These are phyloP conservation scores for Endocalyx cinctus DNA, from an alignment of 2,329 filamentous ascomycete species.

Conservation along the genomic window DNA sequence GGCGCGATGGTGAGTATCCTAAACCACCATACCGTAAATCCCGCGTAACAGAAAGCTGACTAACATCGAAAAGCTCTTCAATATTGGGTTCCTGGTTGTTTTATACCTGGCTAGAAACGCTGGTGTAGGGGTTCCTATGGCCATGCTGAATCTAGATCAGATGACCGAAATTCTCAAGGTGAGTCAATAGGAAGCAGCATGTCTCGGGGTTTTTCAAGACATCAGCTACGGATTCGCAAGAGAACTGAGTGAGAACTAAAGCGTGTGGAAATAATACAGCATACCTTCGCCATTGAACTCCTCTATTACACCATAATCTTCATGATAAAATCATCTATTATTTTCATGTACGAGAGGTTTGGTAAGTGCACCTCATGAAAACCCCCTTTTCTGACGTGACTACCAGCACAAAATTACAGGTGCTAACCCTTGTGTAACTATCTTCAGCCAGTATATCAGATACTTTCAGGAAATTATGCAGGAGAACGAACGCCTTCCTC, in stretches of 20 bases:
- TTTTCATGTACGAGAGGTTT: conserved; percentile 42
- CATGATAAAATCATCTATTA: conserved; percentile 39
- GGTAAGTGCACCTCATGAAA: conserved; percentile 23
- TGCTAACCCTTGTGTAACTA: conserved; percentile 5
- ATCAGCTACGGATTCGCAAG: neutral
- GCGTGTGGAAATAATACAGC: too few species aligned
- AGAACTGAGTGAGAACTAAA: neutral
- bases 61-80: conserved; percentile 11
- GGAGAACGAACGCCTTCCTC: conserved; percentile 33
- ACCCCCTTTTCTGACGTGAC: too few species aligned
- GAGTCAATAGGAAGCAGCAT: neutral
- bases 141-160: conserved; percentile 9
- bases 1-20: conserved; percentile 12
- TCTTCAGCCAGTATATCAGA: conserved; percentile 12
- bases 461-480: conserved; percentile 26
- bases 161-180: conserved; percentile 14
- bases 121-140: conserved; percentile 16
- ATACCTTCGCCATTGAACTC: conserved; percentile 29
- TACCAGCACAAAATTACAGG: too few species aligned
- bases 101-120: conserved; percentile 11
- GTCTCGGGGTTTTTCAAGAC: conserved; percentile 4
- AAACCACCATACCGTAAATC: neutral
- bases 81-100: conserved; percentile 15
- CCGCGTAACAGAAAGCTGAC: too few species aligned
- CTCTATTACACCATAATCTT: conserved; percentile 37